phyloP scores from a whole-genome alignment of 1,284 basidiomycete species.

The Cryptococcus jaspeensis region DNA sequence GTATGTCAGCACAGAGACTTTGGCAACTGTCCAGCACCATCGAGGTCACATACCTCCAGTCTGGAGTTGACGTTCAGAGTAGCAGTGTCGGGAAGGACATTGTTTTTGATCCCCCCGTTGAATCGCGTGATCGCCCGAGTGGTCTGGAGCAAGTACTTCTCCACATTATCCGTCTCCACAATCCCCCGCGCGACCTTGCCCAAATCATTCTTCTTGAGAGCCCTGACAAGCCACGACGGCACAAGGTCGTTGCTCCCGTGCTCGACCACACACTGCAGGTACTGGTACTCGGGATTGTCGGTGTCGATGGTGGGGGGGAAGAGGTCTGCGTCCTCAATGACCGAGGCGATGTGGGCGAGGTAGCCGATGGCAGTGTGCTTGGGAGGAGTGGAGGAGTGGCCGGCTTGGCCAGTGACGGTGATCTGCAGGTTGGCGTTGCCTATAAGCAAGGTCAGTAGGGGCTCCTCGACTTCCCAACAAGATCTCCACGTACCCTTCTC shows the following conservation, averaged over 20 bases:
- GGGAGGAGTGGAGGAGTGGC: conserved; percentile 10
- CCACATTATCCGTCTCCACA: neutral
- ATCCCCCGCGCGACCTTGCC: conserved; percentile 1
- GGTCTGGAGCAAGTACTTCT: conserved; percentile 7
- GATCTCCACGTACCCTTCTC: conserved; percentile 14
- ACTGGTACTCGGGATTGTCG: conserved; percentile 2
- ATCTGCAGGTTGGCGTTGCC: conserved; percentile 13
- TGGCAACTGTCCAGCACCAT: neutral
- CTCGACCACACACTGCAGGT: conserved; percentile 5
- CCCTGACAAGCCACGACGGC: neutral
- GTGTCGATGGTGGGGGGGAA: conserved; percentile 2
- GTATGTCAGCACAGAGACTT: neutral
- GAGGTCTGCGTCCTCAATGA: conserved; percentile 7
- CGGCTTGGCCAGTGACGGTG: conserved; percentile 1
- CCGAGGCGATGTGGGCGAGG: conserved; percentile 3
- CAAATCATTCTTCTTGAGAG: neutral
- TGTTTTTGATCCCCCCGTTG: conserved; percentile 10
- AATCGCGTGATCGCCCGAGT: conserved; percentile 3
- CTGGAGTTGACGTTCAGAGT: conserved; percentile 11
- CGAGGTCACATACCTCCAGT: conserved; percentile 1
- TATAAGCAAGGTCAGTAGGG: neutral
- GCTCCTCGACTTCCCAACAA: neutral
- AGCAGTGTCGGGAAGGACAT: conserved; percentile 10
- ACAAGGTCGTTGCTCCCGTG: conserved; percentile 1
- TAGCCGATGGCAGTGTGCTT: conserved; percentile 14